phyloP scores from a whole-genome alignment of 306 rosid genomes.

The Quercus gilva region DNA sequence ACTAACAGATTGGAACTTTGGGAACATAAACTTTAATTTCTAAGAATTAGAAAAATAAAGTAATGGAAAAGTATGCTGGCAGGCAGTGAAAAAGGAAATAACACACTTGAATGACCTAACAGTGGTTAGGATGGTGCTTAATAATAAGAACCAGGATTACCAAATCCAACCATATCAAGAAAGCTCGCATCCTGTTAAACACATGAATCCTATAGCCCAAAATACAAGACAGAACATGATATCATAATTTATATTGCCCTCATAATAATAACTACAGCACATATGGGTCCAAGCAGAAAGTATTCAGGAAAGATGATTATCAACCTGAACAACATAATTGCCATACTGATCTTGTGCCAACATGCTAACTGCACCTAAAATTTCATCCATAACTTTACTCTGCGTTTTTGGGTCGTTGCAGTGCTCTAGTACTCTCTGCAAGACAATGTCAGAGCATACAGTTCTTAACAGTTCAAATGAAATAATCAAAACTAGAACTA shows the following conservation, averaged over 20 bases:
- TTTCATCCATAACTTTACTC: conserved; percentile 89
- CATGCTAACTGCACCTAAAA: conserved; percentile 89
- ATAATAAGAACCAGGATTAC: background rate
- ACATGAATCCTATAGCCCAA: background rate
- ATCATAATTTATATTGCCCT: background rate
- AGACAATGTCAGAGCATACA: background rate
- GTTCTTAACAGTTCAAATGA: background rate
- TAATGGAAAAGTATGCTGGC: background rate
- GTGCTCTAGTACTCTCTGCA: conserved; percentile 92
- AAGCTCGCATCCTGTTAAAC: background rate
- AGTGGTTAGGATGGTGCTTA: background rate
- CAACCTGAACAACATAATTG: conserved; percentile 94
- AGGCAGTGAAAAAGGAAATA: background rate
- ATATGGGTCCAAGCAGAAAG: background rate
- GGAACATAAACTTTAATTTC: background rate
- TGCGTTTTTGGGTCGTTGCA: conserved; percentile 65
- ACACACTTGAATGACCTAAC: background rate
- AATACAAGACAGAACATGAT: background rate
- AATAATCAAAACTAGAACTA: background rate
- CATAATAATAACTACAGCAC: background rate
- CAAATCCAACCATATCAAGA: background rate
- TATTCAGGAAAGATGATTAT: conserved; percentile 13
- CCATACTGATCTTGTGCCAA: conserved; percentile 98
- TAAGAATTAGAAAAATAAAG: background rate
- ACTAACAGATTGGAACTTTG: too few relatives aligned